A percentile compares a stretch with the other conserved stretches of the same genome.
Evolutionary conservation across 75 land plant species (phyloP).

Genomic region (Gnetum montanum): DNA sequence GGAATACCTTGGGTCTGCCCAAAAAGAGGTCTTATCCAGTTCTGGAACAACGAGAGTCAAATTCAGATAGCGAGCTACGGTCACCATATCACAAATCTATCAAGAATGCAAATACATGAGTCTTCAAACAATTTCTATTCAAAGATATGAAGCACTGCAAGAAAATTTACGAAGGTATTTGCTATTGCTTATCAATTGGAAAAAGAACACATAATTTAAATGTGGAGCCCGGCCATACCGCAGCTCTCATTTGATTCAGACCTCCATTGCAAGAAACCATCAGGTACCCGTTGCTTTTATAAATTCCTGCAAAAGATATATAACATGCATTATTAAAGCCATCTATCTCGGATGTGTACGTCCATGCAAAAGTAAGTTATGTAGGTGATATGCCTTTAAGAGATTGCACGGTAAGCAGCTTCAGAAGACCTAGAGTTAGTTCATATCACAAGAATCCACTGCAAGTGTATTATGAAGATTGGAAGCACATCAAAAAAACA

Average conservation of each 20-base stretch:
- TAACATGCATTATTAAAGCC: background rate
- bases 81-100: constrained; percentile 68
- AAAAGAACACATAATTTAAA: background rate
- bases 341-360: no score
- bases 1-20: constrained; percentile 52
- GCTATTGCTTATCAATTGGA: no score
- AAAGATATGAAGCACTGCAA: background rate
- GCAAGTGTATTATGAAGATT: no score
- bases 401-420: no score
- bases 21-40: constrained; percentile 57
- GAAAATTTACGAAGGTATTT: no score
- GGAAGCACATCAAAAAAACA: no score
- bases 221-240: constrained; percentile 32
- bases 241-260: constrained; percentile 66
- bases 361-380: no score
- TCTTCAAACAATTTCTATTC: background rate
- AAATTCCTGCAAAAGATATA: constrained; percentile 70
- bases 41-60: constrained; percentile 55
- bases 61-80: constrained; percentile 40
- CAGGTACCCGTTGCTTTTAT: constrained; percentile 73
- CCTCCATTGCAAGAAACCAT: constrained; percentile 63
- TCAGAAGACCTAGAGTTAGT: no score
- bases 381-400: no score
- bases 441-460: no score
- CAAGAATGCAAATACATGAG: background rate